Evolutionary conservation across 176 grass and related monocot species (phyloP).

Genomic region (Pharus latifolius): DNA sequence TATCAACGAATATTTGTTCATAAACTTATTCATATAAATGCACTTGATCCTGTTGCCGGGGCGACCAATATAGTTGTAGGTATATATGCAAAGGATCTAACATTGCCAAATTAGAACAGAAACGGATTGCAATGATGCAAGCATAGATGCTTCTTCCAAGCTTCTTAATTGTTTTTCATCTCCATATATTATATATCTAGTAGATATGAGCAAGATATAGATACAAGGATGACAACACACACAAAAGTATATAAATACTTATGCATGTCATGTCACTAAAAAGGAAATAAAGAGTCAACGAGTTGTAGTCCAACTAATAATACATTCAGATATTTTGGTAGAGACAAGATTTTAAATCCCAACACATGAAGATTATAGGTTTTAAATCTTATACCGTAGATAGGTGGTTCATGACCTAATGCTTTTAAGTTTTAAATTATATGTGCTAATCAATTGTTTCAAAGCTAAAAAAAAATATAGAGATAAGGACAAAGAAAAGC

Average conservation of each 20-base stretch:
- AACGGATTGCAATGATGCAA: slow-evolving; percentile 8
- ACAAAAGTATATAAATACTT: not conserved
- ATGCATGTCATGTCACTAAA: slow-evolving; percentile 24
- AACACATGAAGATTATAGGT: no score
- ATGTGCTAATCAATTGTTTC: no score
- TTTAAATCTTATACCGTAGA: no score
- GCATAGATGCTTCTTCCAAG: slow-evolving; percentile 17
- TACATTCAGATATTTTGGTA: no score
- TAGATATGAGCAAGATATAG: not conserved
- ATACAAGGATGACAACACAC: not conserved
- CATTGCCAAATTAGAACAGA: not conserved
- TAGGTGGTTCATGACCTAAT: no score
- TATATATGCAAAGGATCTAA: slow-evolving; percentile 1
- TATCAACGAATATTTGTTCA: slow-evolving; percentile 4
- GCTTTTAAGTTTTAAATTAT: no score
- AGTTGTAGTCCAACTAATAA: no score
- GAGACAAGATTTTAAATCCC: no score
- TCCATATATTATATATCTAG: not conserved
- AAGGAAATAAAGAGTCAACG: slow-evolving; percentile 10
- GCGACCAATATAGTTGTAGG: not conserved
- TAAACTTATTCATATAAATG: slow-evolving; percentile 6
- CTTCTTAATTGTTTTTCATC: slow-evolving; percentile 7
- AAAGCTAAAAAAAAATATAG: no score
- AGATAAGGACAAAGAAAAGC: no score
- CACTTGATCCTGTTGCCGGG: not conserved